Evolutionary conservation across 2,329 filamentous ascomycete species (phyloP).

Genomic region (Leptoxyphium fumago): DNA sequence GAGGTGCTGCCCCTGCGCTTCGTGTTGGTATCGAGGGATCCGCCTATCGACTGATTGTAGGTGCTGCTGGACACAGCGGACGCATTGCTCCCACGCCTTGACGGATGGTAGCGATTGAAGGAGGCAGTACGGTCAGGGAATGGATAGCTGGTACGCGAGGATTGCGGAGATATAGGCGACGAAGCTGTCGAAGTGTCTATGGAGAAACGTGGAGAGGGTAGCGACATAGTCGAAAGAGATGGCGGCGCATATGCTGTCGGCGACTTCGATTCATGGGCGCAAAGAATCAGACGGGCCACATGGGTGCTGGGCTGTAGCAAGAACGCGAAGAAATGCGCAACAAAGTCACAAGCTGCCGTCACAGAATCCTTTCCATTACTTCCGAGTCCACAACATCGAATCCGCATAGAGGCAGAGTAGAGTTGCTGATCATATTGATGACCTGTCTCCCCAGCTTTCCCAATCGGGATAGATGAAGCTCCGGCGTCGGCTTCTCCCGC

Average conservation of each 20-base stretch:
- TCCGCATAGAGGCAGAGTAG: too few species aligned
- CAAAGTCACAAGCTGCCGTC: too few species aligned
- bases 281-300: too few species aligned
- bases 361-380: too few species aligned
- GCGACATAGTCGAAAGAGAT: slow-evolving; percentile 13
- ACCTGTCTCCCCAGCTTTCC: slow-evolving; percentile 1
- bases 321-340: too few species aligned
- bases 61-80: slow-evolving; percentile 54
- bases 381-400: too few species aligned
- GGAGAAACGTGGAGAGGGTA: slow-evolving; percentile 43
- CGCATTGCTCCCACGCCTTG: slow-evolving; percentile 63
- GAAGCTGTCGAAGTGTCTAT: slow-evolving; percentile 30
- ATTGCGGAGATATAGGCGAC: slow-evolving; percentile 24
- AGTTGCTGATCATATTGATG: too few species aligned
- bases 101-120: slow-evolving; percentile 31
- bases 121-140: slow-evolving; percentile 42
- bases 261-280: neutral
- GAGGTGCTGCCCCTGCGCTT: slow-evolving; percentile 37
- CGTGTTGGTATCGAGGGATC: slow-evolving; percentile 58
- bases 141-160: slow-evolving; percentile 33
- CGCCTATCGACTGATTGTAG: slow-evolving; percentile 51
- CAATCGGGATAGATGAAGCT: neutral
- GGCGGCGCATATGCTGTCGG: slow-evolving; percentile 1
- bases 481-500: slow-evolving; percentile 1
- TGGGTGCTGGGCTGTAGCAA: too few species aligned